Conservation (phyloP, 345 rosid species). For the Barbarea vulgaris region DNA sequence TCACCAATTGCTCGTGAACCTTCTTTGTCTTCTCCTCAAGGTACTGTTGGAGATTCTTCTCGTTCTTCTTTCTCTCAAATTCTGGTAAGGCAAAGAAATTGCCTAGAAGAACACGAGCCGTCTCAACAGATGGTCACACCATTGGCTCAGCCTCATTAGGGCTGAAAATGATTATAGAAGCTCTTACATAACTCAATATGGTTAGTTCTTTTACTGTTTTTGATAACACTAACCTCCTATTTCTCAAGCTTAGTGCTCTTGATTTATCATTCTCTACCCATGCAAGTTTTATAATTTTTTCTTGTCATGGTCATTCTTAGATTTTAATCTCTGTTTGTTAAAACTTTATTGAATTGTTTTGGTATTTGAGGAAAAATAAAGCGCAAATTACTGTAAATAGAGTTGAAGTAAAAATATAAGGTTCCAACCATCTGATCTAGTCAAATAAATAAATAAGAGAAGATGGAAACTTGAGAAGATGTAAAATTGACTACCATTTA, state of each 20-base stretch:
- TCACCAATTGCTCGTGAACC: neutral
- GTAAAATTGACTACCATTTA: too few species aligned
- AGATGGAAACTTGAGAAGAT: too few species aligned
- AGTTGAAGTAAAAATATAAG: too few species aligned
- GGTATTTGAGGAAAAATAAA: too few species aligned
- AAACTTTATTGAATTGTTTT: too few species aligned
- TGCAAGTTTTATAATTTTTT: constrained; percentile 55
- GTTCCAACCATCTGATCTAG: too few species aligned
- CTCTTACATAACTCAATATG: constrained; percentile 57
- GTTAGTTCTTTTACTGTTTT: constrained; percentile 63
- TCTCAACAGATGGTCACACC: constrained; percentile 52
- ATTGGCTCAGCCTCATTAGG: constrained; percentile 47
- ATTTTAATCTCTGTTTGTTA: neutral
- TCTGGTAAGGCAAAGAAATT: constrained; percentile 25
- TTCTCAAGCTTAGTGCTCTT: constrained; percentile 52
- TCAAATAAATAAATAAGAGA: too few species aligned
- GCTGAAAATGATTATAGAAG: constrained; percentile 51
- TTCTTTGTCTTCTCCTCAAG: constrained; percentile 21
- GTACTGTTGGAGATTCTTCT: constrained; percentile 15
- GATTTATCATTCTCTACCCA: constrained; percentile 44
- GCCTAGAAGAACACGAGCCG: constrained; percentile 17
- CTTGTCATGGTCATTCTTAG: constrained; percentile 44
- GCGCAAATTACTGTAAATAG: too few species aligned
- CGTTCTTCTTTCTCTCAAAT: constrained; percentile 2
- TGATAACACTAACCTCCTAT: constrained; percentile 52